Conservation (phyloP, 108 stramenopile species). For the Nitzschia sp. region DNA sequence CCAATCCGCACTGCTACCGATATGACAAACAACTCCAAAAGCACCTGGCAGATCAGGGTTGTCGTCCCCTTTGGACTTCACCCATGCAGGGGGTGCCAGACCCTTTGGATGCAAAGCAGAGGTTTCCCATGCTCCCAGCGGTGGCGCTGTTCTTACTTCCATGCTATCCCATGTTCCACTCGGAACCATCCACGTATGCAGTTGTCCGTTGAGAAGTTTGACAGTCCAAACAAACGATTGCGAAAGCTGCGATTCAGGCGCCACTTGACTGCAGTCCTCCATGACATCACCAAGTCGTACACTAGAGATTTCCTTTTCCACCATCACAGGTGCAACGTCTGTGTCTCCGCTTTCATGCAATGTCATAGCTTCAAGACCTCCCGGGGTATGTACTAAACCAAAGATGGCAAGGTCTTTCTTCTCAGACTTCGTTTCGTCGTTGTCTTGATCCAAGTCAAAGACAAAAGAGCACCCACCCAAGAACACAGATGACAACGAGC, state of each 20-base stretch:
- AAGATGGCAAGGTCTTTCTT: conserved; percentile 15
- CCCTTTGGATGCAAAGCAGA: not conserved
- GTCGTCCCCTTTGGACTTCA: not conserved
- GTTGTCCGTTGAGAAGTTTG: conserved; percentile 30
- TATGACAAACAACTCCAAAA: conserved; percentile 25
- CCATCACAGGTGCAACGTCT: conserved; percentile 5
- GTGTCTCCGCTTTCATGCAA: not conserved
- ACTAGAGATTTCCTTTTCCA: conserved; percentile 26
- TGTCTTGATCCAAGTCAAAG: conserved; percentile 17
- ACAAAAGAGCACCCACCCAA: conserved; percentile 28
- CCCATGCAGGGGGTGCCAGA: not conserved
- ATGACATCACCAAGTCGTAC: conserved; percentile 21
- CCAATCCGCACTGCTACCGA: conserved; percentile 37
- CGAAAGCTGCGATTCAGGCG: too few relatives aligned
- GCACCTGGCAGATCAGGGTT: not conserved
- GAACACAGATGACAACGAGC: conserved; percentile 34
- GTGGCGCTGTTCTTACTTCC: not conserved
- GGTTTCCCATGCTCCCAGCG: too few relatives aligned
- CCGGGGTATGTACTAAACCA: conserved; percentile 23
- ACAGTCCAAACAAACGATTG: conserved; percentile 34
- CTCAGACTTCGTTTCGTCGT: not conserved
- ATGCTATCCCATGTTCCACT: not conserved
- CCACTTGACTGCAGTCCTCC: not conserved
- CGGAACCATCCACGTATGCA: conserved; percentile 40
- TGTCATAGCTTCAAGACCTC: conserved; percentile 23